phyloP scores from a whole-genome alignment of 805 yeast genomes.

The Yarrowia deformans region DNA sequence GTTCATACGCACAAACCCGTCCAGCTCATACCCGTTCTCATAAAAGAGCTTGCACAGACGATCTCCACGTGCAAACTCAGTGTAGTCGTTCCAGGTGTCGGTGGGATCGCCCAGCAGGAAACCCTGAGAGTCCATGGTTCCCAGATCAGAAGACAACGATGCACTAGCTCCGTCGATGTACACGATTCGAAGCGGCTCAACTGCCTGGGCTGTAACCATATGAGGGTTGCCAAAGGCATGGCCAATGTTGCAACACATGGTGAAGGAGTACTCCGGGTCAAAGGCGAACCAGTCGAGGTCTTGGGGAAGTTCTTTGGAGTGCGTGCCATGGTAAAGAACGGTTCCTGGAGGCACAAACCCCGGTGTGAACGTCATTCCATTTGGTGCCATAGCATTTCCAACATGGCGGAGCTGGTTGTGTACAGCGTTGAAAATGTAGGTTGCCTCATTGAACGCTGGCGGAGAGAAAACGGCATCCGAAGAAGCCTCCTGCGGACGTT shows the following conservation, averaged over 20 bases:
- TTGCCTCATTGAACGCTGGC: conserved; percentile 36
- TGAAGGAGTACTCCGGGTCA: conserved; percentile 66
- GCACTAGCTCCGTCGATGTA: conserved; percentile 31
- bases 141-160: conserved; percentile 44
- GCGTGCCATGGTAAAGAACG: conserved; percentile 10
- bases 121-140: conserved; percentile 33
- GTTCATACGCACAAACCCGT: conserved; percentile 65
- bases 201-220: conserved; percentile 10
- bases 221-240: conserved; percentile 23
- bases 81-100: conserved; percentile 27
- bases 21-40: conserved; percentile 54
- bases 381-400: conserved; percentile 34
- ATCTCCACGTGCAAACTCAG: conserved; percentile 27
- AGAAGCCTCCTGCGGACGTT: neutral
- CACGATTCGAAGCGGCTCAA: conserved; percentile 4
- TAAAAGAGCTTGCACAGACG: conserved; percentile 4
- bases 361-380: conserved; percentile 60
- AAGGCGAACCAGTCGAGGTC: conserved; percentile 68
- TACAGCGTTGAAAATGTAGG: conserved; percentile 33
- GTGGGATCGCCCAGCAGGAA: conserved; percentile 7
- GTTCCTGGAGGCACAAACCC: conserved; percentile 59
- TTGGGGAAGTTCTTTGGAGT: conserved; percentile 53
- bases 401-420: conserved; percentile 38
- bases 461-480: neutral
- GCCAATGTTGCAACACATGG: conserved; percentile 24